Conservation (phyloP, 306 rosid genomes). For the Acacia confusa region DNA sequence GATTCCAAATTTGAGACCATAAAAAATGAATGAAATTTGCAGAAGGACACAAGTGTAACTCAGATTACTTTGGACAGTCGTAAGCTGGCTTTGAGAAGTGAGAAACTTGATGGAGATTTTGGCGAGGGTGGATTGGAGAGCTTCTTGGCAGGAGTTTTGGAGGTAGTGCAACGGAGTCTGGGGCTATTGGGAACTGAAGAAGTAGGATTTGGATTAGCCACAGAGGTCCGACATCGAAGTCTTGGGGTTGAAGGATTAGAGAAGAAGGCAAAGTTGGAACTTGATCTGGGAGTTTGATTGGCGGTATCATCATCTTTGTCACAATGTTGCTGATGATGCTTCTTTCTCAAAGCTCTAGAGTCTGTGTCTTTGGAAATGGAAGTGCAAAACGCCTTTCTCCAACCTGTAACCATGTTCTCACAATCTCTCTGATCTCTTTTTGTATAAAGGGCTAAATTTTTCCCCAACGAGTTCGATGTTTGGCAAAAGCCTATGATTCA, state of each 20-base stretch:
- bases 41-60: background rate
- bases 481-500: slow-evolving; percentile 7
- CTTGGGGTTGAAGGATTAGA: slow-evolving; percentile 80
- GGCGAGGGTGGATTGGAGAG: slow-evolving; percentile 70
- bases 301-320: slow-evolving; percentile 7
- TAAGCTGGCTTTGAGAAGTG: slow-evolving; percentile 66
- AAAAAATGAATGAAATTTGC: background rate
- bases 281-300: slow-evolving; percentile 54
- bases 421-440: background rate
- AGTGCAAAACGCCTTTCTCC: slow-evolving; percentile 96
- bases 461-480: background rate
- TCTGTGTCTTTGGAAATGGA: slow-evolving; percentile 65
- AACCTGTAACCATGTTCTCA: slow-evolving; percentile 69
- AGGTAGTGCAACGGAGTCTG: slow-evolving; percentile 55
- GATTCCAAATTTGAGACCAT: background rate
- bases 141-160: slow-evolving; percentile 35
- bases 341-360: slow-evolving; percentile 37
- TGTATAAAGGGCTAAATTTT: background rate
- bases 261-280: slow-evolving; percentile 75
- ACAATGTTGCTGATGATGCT: slow-evolving; percentile 35
- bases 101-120: slow-evolving; percentile 80
- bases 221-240: slow-evolving; percentile 79
- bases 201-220: slow-evolving; percentile 38
- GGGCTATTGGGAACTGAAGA: slow-evolving; percentile 75
- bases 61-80: slow-evolving; percentile 61